phyloP scores from a whole-genome alignment of 2,329 filamentous ascomycete genomes.

The Curvularia sp. region DNA sequence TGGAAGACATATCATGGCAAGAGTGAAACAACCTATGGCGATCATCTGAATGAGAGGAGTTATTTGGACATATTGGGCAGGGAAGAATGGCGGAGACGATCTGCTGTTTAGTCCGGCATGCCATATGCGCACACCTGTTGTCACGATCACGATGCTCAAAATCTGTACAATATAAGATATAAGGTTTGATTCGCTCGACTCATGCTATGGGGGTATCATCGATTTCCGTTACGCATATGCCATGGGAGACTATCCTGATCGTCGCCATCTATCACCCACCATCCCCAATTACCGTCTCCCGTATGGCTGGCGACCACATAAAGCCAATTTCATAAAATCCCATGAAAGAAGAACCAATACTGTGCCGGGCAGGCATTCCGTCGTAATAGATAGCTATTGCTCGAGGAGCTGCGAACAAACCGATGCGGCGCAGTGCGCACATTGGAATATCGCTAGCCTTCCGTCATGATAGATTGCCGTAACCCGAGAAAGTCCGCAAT shows the following conservation, averaged over 20 bases:
- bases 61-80: not conserved
- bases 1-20: not conserved
- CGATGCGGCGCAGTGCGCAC: no score
- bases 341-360: not conserved
- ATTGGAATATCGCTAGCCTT: not conserved
- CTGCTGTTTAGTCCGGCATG: slow-evolving; percentile 4
- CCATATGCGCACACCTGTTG: not conserved
- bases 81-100: not conserved
- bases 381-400: no score
- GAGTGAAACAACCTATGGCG: not conserved
- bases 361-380: slow-evolving; percentile 1
- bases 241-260: not conserved
- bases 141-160: slow-evolving; percentile 6
- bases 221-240: not conserved
- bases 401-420: no score
- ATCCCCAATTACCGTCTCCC: not conserved
- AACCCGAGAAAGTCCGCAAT: not conserved
- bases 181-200: slow-evolving; percentile 8
- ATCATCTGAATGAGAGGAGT: not conserved
- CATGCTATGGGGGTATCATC: not conserved
- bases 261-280: no score
- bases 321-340: not conserved
- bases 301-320: not conserved
- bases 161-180: slow-evolving; percentile 29
- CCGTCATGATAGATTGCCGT: not conserved